These are phyloP conservation scores for Elsinoe australis DNA, from an alignment of 2,329 filamentous ascomycete genomes.

Conservation along the genomic window DNA sequence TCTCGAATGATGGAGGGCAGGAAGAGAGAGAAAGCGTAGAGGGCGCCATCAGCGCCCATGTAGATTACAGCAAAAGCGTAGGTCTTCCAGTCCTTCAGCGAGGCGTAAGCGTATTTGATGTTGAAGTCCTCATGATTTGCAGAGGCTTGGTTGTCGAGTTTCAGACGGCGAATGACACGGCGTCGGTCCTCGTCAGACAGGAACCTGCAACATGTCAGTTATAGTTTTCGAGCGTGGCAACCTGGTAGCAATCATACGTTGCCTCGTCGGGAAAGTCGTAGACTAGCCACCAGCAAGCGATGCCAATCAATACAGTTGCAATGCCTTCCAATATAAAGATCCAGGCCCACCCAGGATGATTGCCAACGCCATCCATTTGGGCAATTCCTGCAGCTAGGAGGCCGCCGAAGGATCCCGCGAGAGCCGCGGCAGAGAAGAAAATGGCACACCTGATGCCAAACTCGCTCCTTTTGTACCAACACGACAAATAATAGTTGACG, in stretches of 20 bases:
- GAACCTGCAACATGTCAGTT: constrained; percentile 42
- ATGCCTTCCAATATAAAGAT: constrained; percentile 52
- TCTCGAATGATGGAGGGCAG: constrained; percentile 68
- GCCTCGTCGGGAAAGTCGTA: constrained; percentile 75
- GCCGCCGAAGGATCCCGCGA: constrained; percentile 71
- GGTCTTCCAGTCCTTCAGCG: constrained; percentile 77
- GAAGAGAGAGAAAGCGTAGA: constrained; percentile 72
- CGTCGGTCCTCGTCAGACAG: constrained; percentile 61
- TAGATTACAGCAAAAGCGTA: constrained; percentile 68
- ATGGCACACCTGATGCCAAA: constrained; percentile 73
- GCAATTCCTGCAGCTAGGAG: constrained; percentile 64
- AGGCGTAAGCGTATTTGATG: constrained; percentile 62
- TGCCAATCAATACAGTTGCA: constrained; percentile 59
- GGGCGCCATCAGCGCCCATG: constrained; percentile 59
- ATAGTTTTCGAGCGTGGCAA: neutral
- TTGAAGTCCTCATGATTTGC: constrained; percentile 69
- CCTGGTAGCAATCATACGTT: constrained; percentile 19
- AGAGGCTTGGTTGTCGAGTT: constrained; percentile 63
- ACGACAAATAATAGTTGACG: constrained; percentile 72
- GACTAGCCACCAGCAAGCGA: constrained; percentile 67
- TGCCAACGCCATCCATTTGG: constrained; percentile 58
- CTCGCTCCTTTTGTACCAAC: constrained; percentile 75
- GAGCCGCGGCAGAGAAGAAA: constrained; percentile 75
- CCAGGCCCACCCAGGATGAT: constrained; percentile 35
- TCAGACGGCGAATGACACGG: constrained; percentile 64